Evolutionary conservation across 495 filamentous ascomycete genomes (phyloP).

Genomic region (Aspergillus wentii): DNA sequence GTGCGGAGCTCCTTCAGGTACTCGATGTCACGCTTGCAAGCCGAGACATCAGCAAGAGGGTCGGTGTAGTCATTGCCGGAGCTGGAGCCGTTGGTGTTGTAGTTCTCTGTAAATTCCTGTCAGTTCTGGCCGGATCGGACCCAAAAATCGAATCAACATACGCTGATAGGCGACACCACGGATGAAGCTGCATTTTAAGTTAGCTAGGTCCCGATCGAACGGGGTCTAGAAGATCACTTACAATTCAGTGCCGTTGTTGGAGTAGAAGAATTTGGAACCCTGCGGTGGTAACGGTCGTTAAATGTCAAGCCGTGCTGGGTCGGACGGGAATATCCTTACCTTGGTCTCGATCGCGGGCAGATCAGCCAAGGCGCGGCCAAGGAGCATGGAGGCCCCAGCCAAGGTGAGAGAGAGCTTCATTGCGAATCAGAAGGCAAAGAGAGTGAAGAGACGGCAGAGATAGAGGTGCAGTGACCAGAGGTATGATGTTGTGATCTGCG

Average conservation of each 20-base stretch:
- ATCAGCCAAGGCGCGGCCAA: slow-evolving; percentile 53
- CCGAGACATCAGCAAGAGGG: slow-evolving; percentile 65
- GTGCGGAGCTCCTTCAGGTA: slow-evolving; percentile 69
- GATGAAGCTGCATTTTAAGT: slow-evolving; percentile 60
- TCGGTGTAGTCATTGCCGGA: slow-evolving; percentile 44
- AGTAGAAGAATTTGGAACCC: slow-evolving; percentile 75
- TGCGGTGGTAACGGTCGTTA: slow-evolving; percentile 14
- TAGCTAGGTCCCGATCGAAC: background rate
- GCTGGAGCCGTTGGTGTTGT: slow-evolving; percentile 35
- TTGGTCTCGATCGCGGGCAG: slow-evolving; percentile 66
- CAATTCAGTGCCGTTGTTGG: slow-evolving; percentile 78
- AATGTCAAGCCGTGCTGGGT: background rate
- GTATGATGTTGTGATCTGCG: too few relatives aligned
- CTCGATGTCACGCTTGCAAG: slow-evolving; percentile 83
- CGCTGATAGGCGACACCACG: slow-evolving; percentile 88
- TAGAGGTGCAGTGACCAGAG: too few relatives aligned
- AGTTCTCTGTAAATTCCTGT: slow-evolving; percentile 37
- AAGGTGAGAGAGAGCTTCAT: slow-evolving; percentile 44
- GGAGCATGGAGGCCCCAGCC: slow-evolving; percentile 42
- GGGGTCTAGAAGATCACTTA: slow-evolving; percentile 25
- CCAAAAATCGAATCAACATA: slow-evolving; percentile 20
- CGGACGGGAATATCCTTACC: slow-evolving; percentile 20
- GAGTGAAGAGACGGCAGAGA: too few relatives aligned
- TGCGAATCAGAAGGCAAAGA: too few relatives aligned
- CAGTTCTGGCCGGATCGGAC: slow-evolving; percentile 7